Percentiles rank a stretch among this genome's conserved stretches.
phyloP scores from a whole-genome alignment of 352 stramenopile genomes.

The Phytophthora multivora region DNA sequence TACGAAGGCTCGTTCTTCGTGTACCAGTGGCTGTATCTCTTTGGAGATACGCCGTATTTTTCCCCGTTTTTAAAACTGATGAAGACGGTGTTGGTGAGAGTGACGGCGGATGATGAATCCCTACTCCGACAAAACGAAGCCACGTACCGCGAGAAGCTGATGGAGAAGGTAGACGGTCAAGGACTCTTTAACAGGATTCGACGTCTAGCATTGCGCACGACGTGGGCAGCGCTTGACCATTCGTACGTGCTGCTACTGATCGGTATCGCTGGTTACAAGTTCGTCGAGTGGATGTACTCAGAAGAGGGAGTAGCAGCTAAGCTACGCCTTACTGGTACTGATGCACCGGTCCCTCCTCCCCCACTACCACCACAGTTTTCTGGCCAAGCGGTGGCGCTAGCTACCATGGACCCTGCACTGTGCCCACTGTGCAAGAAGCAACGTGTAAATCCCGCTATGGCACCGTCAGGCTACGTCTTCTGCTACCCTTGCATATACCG shows the following conservation, averaged over 20 bases:
- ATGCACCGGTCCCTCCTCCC: slow-evolving; percentile 72
- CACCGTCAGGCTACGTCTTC: slow-evolving; percentile 79
- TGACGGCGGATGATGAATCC: slow-evolving; percentile 72
- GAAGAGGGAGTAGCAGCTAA: slow-evolving; percentile 73
- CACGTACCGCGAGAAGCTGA: slow-evolving; percentile 53
- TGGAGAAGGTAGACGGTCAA: slow-evolving; percentile 51
- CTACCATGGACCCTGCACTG: slow-evolving; percentile 52
- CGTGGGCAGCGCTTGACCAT: slow-evolving; percentile 77
- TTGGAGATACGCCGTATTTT: slow-evolving; percentile 85
- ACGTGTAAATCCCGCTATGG: slow-evolving; percentile 79
- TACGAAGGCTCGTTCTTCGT: slow-evolving; percentile 86
- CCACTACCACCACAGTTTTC: slow-evolving; percentile 73
- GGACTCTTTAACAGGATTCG: slow-evolving; percentile 49
- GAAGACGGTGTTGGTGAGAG: slow-evolving; percentile 75
- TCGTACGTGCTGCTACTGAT: slow-evolving; percentile 82
- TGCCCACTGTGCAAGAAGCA: slow-evolving; percentile 76
- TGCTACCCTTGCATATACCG: slow-evolving; percentile 85
- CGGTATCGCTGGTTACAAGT: slow-evolving; percentile 84
- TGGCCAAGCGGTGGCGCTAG: slow-evolving; percentile 51
- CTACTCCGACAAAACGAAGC: slow-evolving; percentile 59
- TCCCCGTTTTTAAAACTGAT: slow-evolving; percentile 75
- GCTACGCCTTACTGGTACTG: slow-evolving; percentile 52
- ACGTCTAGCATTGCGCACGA: slow-evolving; percentile 48
- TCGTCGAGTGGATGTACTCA: slow-evolving; percentile 90
- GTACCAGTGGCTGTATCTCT: slow-evolving; percentile 88